Evolutionary conservation across 805 yeast species (phyloP).

Genomic region (Yarrowia yakushimensis): DNA sequence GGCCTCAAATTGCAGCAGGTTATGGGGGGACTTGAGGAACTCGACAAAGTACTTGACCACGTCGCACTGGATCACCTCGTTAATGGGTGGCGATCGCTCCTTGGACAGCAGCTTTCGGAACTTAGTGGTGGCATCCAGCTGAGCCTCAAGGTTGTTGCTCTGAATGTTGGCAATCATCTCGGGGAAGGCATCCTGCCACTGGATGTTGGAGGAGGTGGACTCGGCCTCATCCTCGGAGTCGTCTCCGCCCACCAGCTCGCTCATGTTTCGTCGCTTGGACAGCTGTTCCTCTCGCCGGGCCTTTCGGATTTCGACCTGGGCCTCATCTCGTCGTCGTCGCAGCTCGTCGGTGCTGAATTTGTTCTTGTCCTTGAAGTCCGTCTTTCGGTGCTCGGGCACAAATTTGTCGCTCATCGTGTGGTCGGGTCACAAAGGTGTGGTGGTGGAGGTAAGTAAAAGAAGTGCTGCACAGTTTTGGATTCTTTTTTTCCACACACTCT

Average conservation of each 20-base stretch:
- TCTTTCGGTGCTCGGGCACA: slow-evolving; percentile 96
- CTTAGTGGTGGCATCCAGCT: slow-evolving; percentile 83
- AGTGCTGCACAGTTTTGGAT: slow-evolving; percentile 2
- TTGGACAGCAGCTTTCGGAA: slow-evolving; percentile 91
- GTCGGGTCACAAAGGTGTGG: slow-evolving; percentile 8
- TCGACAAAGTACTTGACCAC: slow-evolving; percentile 88
- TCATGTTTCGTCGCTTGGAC: slow-evolving; percentile 86
- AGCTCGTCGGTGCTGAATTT: slow-evolving; percentile 93
- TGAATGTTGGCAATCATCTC: slow-evolving; percentile 76
- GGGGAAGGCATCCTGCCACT: slow-evolving; percentile 60
- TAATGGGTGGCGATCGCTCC: slow-evolving; percentile 95
- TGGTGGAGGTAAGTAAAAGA: slow-evolving; percentile 12
- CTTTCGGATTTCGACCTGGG: slow-evolving; percentile 93
- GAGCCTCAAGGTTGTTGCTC: slow-evolving; percentile 71
- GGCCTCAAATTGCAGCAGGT: slow-evolving; percentile 90
- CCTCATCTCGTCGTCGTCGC: slow-evolving; percentile 96
- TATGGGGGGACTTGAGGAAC: slow-evolving; percentile 73
- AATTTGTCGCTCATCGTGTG: slow-evolving; percentile 41
- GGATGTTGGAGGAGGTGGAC: slow-evolving; percentile 52
- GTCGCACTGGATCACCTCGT: slow-evolving; percentile 85
- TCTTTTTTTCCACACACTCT: slow-evolving; percentile 19
- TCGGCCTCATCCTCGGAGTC: slow-evolving; percentile 45
- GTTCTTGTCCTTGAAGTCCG: slow-evolving; percentile 91
- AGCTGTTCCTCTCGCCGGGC: slow-evolving; percentile 94
- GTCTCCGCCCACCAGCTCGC: slow-evolving; percentile 41